Evolutionary conservation across 2,329 filamentous ascomycete species (phyloP).

Genomic region (Xylaria arbuscula): DNA sequence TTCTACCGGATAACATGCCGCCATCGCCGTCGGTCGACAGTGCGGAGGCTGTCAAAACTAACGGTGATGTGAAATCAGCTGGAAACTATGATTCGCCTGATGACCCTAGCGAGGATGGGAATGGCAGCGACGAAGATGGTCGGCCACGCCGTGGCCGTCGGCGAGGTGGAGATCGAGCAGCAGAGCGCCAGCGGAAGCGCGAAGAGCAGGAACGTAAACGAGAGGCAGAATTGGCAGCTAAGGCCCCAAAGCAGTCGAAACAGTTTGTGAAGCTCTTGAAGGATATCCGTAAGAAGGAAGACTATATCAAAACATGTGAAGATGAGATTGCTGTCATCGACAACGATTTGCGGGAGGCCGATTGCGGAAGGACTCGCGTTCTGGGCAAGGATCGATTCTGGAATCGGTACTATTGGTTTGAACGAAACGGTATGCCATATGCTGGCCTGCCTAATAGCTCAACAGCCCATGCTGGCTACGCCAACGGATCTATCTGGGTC

Average conservation of each 20-base stretch:
- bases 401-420: slow-evolving; percentile 99
- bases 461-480: slow-evolving; percentile 86
- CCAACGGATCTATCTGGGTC: slow-evolving; percentile 95
- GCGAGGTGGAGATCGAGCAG: slow-evolving; percentile 73
- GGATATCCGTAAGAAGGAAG: slow-evolving; percentile 89
- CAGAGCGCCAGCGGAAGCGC: slow-evolving; percentile 80
- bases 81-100: slow-evolving; percentile 73
- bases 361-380: slow-evolving; percentile 89
- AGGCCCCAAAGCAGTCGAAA: slow-evolving; percentile 82
- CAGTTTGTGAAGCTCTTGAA: slow-evolving; percentile 88
- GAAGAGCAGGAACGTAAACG: slow-evolving; percentile 78
- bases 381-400: slow-evolving; percentile 96
- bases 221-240: slow-evolving; percentile 71
- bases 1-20: slow-evolving; percentile 78
- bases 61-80: slow-evolving; percentile 70
- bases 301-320: slow-evolving; percentile 82
- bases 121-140: slow-evolving; percentile 78
- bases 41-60: slow-evolving; percentile 58
- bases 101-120: slow-evolving; percentile 69
- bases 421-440: slow-evolving; percentile 97
- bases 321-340: slow-evolving; percentile 86
- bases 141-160: slow-evolving; percentile 63
- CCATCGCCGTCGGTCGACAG: slow-evolving; percentile 64
- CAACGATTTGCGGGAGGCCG: slow-evolving; percentile 91
- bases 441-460: slow-evolving; percentile 88